phyloP scores from a whole-genome alignment of 192 early-diverging fungal genomes.

The Allomyces macrogynus region DNA sequence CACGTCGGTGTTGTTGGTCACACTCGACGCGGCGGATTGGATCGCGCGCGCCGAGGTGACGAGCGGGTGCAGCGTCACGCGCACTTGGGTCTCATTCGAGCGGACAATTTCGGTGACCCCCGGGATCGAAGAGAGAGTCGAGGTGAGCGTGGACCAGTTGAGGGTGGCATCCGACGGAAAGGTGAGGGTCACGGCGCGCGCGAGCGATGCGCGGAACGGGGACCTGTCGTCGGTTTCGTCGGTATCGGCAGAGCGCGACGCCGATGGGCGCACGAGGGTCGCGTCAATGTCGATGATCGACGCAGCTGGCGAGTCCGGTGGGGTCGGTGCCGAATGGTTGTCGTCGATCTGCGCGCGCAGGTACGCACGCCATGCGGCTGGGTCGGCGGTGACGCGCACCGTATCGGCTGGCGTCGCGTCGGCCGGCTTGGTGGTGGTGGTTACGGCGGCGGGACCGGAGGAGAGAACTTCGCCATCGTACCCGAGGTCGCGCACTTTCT shows the following conservation, averaged over 20 bases:
- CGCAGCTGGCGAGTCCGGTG: slow-evolving; percentile 21
- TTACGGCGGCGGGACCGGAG: slow-evolving; percentile 7
- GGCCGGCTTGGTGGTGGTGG: not conserved
- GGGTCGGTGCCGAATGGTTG: not conserved
- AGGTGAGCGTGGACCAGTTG: not conserved
- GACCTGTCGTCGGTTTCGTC: not conserved
- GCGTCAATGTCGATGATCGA: slow-evolving; percentile 6
- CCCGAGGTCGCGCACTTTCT: slow-evolving; percentile 47
- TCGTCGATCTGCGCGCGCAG: not conserved
- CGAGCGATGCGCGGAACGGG: not conserved
- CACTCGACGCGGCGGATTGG: slow-evolving; percentile 30
- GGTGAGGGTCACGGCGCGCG: not conserved
- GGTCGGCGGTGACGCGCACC: slow-evolving; percentile 5
- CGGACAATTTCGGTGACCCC: slow-evolving; percentile 6
- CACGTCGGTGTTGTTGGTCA: slow-evolving; percentile 24
- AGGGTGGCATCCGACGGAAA: not conserved
- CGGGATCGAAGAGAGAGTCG: slow-evolving; percentile 1
- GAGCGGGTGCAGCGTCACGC: not conserved
- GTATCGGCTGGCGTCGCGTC: slow-evolving; percentile 4
- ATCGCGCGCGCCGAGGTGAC: slow-evolving; percentile 23
- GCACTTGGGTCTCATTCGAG: not conserved
- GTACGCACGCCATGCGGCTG: slow-evolving; percentile 6
- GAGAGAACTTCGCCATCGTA: slow-evolving; percentile 37
- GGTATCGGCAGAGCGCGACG: too few species aligned
- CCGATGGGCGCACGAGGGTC: not conserved